These are phyloP conservation scores for Raddia distichophylla DNA, from an alignment of 176 grass and related monocot species.

Conservation along the genomic window DNA sequence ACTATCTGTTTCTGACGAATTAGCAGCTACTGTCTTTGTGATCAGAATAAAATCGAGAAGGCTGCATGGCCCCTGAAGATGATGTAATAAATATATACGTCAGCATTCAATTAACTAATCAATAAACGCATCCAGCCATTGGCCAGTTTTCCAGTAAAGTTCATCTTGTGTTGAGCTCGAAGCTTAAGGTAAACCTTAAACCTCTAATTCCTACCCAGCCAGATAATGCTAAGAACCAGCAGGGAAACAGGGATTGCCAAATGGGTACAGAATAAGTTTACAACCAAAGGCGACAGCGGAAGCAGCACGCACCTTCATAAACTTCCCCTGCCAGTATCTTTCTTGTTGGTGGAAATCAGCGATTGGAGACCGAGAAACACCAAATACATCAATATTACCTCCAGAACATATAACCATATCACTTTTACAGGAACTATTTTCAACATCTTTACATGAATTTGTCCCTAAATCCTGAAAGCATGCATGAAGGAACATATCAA, in stretches of 20 bases:
- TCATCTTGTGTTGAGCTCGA: slow-evolving; percentile 8
- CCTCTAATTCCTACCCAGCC: background rate
- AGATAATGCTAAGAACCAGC: slow-evolving; percentile 16
- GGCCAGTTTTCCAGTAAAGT: slow-evolving; percentile 23
- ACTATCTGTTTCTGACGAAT: slow-evolving; percentile 39
- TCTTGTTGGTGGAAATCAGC: slow-evolving; percentile 88
- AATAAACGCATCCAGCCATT: background rate
- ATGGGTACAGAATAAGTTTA: slow-evolving; percentile 7
- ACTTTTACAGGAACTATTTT: slow-evolving; percentile 46
- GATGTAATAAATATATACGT: slow-evolving; percentile 20
- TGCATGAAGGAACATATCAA: slow-evolving; percentile 32
- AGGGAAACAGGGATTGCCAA: background rate
- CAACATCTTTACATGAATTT: slow-evolving; percentile 46
- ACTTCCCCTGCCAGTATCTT: slow-evolving; percentile 76
- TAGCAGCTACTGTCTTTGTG: slow-evolving; percentile 56
- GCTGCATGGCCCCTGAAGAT: slow-evolving; percentile 60
- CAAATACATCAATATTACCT: slow-evolving; percentile 52
- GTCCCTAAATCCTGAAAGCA: slow-evolving; percentile 63
- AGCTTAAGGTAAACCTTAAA: background rate
- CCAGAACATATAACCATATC: slow-evolving; percentile 60
- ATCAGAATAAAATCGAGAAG: slow-evolving; percentile 95
- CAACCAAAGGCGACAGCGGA: background rate
- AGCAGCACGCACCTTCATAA: slow-evolving; percentile 59
- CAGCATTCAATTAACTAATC: slow-evolving; percentile 23
- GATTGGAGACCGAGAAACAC: slow-evolving; percentile 73